Evolutionary conservation across 352 stramenopile genomes (phyloP).

Genomic region (Pythium utonaiense): DNA sequence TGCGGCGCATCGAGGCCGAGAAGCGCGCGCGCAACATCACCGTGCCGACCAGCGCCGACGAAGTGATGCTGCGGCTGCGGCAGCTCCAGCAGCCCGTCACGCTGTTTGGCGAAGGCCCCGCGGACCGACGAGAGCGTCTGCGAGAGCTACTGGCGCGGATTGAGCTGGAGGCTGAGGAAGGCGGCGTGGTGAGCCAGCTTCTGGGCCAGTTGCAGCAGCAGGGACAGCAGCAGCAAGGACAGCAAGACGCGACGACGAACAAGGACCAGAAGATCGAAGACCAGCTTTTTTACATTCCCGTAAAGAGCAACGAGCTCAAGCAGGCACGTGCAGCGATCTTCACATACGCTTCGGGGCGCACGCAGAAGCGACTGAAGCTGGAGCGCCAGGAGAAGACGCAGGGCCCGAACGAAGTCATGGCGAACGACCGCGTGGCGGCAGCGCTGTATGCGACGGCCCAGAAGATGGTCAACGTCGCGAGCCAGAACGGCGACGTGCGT

Average conservation of each 20-base stretch:
- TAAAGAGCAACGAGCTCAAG: constrained; percentile 81
- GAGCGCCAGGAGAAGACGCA: constrained; percentile 44
- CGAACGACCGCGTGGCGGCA: constrained; percentile 60
- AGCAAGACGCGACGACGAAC: constrained; percentile 27
- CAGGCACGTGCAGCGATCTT: constrained; percentile 77
- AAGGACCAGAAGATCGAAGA: constrained; percentile 40
- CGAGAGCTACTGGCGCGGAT: constrained; percentile 85
- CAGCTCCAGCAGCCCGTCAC: constrained; percentile 90
- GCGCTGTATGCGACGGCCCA: constrained; percentile 73
- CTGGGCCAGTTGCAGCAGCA: constrained; percentile 30
- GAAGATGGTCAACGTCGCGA: constrained; percentile 87
- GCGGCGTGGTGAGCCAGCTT: constrained; percentile 54
- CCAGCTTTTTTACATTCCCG: constrained; percentile 84
- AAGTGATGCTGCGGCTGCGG: constrained; percentile 90
- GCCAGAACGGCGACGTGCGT: constrained; percentile 93
- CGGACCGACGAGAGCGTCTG: constrained; percentile 92
- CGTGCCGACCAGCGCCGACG: constrained; percentile 91
- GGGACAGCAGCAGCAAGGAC: constrained; percentile 20
- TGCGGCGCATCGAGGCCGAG: constrained; percentile 89
- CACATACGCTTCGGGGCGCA: constrained; percentile 65
- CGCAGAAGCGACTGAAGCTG: constrained; percentile 51
- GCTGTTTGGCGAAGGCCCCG: constrained; percentile 95
- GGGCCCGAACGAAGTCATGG: constrained; percentile 38
- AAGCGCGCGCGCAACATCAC: constrained; percentile 87
- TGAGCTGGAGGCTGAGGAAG: constrained; percentile 71